Percentiles rank a stretch among this genome's conserved stretches.
These are phyloP conservation scores for Acacia acuminata DNA, from an alignment of 306 rosid species.

Conservation along the genomic window DNA sequence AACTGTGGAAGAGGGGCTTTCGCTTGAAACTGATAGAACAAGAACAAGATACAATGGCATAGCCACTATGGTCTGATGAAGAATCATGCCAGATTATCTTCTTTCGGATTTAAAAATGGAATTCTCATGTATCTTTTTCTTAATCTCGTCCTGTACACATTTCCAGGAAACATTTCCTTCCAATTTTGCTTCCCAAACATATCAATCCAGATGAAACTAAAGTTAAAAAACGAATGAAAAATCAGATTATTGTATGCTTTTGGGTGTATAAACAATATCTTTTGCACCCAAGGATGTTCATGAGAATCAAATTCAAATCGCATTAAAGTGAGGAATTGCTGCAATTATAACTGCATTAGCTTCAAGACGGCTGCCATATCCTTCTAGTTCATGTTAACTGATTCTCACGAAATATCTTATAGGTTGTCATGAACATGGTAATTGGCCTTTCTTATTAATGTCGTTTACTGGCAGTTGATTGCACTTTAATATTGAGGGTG, in stretches of 20 bases:
- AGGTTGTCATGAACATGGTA: not conserved
- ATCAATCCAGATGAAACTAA: conserved; percentile 15
- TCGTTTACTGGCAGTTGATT: not conserved
- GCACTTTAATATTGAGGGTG: not conserved
- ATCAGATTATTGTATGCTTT: conserved; percentile 26
- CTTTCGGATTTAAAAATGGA: conserved; percentile 37
- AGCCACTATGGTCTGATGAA: conserved; percentile 66
- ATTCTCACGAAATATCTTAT: conserved; percentile 73
- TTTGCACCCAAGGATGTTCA: conserved; percentile 96
- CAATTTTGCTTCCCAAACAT: conserved; percentile 57
- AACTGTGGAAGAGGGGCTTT: conserved; percentile 70
- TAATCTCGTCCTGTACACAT: conserved; percentile 47
- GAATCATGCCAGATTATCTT: conserved; percentile 35
- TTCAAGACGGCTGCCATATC: not conserved
- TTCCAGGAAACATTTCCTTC: conserved; percentile 60
- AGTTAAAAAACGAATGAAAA: conserved; percentile 4
- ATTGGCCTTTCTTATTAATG: not conserved
- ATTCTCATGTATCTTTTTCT: conserved; percentile 34
- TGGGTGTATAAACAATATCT: conserved; percentile 79
- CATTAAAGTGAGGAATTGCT: conserved; percentile 85
- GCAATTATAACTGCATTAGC: conserved; percentile 83
- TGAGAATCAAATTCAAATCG: conserved; percentile 91
- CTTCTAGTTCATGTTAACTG: conserved; percentile 31
- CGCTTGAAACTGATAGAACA: conserved; percentile 86
- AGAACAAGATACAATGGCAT: conserved; percentile 83